Conservation (phyloP, 1,284 basidiomycete genomes). For the Ustilago sp. region DNA sequence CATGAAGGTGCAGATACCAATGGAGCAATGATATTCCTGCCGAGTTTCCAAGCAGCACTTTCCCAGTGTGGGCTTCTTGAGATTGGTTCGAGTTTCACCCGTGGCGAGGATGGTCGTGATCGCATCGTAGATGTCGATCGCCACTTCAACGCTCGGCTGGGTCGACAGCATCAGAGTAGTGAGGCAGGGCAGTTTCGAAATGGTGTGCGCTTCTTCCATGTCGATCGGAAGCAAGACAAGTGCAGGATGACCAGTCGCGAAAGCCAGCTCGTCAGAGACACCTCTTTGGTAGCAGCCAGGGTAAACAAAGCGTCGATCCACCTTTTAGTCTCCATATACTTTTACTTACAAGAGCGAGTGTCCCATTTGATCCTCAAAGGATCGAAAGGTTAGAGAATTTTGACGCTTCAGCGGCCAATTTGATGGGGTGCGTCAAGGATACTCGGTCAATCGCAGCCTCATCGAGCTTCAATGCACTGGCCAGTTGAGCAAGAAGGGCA, state of each 20-base stretch:
- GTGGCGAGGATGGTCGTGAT: not conserved
- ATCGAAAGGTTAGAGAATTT: not conserved
- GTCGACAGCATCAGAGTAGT: not conserved
- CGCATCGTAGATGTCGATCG: not conserved
- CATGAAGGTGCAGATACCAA: conserved; percentile 1
- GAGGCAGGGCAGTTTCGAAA: conserved; percentile 3
- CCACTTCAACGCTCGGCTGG: not conserved
- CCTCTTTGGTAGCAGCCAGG: not conserved
- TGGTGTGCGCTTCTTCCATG: not conserved
- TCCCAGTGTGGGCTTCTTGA: not conserved
- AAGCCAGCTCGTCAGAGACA: not conserved
- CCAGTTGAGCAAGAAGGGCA: not conserved
- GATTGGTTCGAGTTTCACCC: not conserved
- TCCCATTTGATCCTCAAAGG: not conserved
- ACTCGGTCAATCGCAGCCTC: not conserved
- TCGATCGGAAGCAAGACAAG: conserved; percentile 1
- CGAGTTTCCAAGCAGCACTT: not conserved
- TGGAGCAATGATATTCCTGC: not conserved
- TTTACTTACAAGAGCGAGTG: not conserved
- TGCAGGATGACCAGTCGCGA: conserved; percentile 1
- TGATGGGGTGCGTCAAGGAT: not conserved
- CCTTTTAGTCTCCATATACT: not conserved
- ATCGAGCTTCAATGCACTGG: not conserved
- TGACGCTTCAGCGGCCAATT: not conserved
- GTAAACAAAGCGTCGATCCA: not conserved